Percentiles rank a stretch among this genome's conserved stretches.
phyloP scores from a whole-genome alignment of 2,329 filamentous ascomycete genomes.

The Hypoxylon sp. region DNA sequence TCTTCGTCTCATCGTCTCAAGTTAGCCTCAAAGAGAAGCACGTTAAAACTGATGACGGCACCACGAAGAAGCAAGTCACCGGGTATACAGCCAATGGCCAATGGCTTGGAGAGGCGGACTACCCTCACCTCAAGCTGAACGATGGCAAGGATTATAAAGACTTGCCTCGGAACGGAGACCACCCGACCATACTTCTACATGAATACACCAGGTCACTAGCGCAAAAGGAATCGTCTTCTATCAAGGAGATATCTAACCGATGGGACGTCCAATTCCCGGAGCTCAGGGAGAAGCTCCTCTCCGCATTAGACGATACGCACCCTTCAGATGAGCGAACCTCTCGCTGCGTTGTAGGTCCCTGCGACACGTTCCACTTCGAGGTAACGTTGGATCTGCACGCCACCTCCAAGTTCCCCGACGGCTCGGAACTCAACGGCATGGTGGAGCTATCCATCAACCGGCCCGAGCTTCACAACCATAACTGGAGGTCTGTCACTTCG shows the following conservation, averaged over 20 bases:
- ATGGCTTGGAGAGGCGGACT: conserved; percentile 54
- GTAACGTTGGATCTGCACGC: conserved; percentile 71
- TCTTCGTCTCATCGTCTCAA: conserved; percentile 68
- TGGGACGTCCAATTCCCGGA: conserved; percentile 72
- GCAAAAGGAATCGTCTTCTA: conserved; percentile 68
- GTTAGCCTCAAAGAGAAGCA: conserved; percentile 64
- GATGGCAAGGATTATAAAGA: conserved; percentile 64
- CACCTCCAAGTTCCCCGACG: conserved; percentile 67
- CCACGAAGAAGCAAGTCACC: conserved; percentile 47
- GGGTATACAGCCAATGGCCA: conserved; percentile 48
- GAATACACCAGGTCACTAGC: conserved; percentile 69
- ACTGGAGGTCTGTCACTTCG: conserved; percentile 72
- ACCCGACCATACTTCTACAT: conserved; percentile 64
- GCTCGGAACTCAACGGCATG: conserved; percentile 71
- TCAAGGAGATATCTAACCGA: conserved; percentile 65
- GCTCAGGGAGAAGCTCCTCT: conserved; percentile 65
- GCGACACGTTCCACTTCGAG: conserved; percentile 73
- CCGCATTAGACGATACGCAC: conserved; percentile 61
- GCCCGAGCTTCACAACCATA: conserved; percentile 66
- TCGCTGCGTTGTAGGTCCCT: conserved; percentile 57
- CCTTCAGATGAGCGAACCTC: conserved; percentile 52
- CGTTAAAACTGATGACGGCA: conserved; percentile 48
- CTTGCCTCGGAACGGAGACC: conserved; percentile 64
- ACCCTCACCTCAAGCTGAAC: conserved; percentile 69
- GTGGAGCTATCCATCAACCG: conserved; percentile 71